Conservation (phyloP, 129 eudicot genomes). For the Tagetes patula region DNA sequence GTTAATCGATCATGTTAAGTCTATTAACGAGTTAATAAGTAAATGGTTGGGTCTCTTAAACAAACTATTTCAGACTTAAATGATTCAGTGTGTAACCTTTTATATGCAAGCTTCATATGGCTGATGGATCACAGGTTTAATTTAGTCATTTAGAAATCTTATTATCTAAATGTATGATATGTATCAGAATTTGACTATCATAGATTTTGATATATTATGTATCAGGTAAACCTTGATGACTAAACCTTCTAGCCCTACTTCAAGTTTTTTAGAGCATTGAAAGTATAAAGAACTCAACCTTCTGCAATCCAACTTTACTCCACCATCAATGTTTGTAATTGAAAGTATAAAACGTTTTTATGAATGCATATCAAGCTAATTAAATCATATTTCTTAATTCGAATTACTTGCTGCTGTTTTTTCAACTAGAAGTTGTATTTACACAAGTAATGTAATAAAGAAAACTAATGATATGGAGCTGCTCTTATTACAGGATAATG, state of each 20-base stretch:
- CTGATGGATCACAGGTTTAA: constrained; percentile 1
- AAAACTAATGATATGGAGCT: constrained; percentile 19
- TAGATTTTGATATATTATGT: constrained; percentile 10
- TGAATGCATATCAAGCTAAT: constrained; percentile 8
- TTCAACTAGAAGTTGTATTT: not conserved
- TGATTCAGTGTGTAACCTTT: not conserved
- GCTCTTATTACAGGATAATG: constrained; percentile 66
- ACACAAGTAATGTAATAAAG: constrained; percentile 4
- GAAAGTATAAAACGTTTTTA: not conserved
- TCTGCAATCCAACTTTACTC: constrained; percentile 8
- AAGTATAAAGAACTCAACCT: constrained; percentile 4
- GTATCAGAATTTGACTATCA: not conserved
- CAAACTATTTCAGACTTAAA: not conserved
- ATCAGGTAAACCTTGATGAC: not conserved
- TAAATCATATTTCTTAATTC: constrained; percentile 5
- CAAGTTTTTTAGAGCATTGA: not conserved
- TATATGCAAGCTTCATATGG: not conserved
- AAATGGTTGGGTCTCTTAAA: not conserved
- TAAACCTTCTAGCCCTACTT: constrained; percentile 11
- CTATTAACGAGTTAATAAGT: not conserved
- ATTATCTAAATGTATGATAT: not conserved
- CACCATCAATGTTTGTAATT: not conserved
- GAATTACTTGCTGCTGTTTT: constrained; percentile 9
- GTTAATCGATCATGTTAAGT: not conserved
- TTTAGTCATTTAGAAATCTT: not conserved